Evolutionary conservation across 1,139 yeast species (phyloP).

Genomic region (Pichia sp.): DNA sequence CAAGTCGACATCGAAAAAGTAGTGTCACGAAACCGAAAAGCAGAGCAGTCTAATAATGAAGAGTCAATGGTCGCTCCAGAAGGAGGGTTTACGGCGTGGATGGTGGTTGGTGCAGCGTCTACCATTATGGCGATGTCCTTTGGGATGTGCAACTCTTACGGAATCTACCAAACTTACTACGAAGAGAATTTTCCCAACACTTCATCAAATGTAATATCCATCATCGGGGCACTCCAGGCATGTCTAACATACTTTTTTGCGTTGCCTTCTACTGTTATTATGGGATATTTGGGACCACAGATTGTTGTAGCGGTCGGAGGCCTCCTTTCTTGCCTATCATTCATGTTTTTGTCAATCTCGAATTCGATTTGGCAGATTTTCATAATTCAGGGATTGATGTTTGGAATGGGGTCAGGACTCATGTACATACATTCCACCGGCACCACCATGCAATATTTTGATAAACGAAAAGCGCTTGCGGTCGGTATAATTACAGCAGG

Average conservation of each 20-base stretch:
- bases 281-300: constrained; percentile 40
- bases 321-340: constrained; percentile 38
- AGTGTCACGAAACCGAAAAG: background rate
- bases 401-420: constrained; percentile 32
- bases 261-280: constrained; percentile 39
- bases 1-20: background rate
- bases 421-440: constrained; percentile 42
- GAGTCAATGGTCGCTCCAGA: background rate
- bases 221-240: constrained; percentile 32
- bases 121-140: constrained; percentile 25
- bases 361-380: constrained; percentile 49
- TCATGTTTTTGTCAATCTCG: constrained; percentile 36
- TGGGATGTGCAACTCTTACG: constrained; percentile 54
- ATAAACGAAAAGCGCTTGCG: constrained; percentile 48
- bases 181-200: constrained; percentile 27
- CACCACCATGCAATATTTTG: constrained; percentile 52
- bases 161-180: constrained; percentile 48
- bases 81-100: background rate
- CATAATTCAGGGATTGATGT: constrained; percentile 47
- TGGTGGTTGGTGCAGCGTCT: background rate
- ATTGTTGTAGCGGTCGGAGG: constrained; percentile 41
- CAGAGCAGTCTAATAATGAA: background rate
- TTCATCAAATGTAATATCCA: constrained; percentile 25
- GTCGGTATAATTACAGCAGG: constrained; percentile 57
- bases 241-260: constrained; percentile 32